Conservation (phyloP, 2,329 filamentous ascomycete genomes). For the Pseudocercospora musae region DNA sequence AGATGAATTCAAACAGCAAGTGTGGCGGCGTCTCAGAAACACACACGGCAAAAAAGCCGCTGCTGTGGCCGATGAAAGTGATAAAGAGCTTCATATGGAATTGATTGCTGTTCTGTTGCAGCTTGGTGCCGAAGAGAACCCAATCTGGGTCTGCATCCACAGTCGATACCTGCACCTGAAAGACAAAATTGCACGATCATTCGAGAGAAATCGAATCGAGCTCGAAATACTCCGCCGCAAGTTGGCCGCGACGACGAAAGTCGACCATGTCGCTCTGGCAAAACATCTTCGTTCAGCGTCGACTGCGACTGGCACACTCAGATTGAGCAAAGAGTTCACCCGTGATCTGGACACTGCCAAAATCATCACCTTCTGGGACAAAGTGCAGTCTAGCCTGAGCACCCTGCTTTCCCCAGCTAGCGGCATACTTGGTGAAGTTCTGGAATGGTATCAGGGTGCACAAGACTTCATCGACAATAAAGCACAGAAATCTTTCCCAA, state of each 20-base stretch:
- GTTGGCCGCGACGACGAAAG: slow-evolving; percentile 70
- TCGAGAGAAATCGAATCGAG: slow-evolving; percentile 84
- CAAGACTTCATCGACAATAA: slow-evolving; percentile 86
- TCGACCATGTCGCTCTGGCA: slow-evolving; percentile 65
- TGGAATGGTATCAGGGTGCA: slow-evolving; percentile 91
- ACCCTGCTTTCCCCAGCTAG: slow-evolving; percentile 69
- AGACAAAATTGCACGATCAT: slow-evolving; percentile 73
- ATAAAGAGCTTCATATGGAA: slow-evolving; percentile 82
- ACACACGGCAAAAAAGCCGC: slow-evolving; percentile 27
- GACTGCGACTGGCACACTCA: slow-evolving; percentile 15
- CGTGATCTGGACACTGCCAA: slow-evolving; percentile 71
- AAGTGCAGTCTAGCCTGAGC: slow-evolving; percentile 70
- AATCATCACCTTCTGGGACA: slow-evolving; percentile 89
- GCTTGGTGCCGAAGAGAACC: slow-evolving; percentile 90
- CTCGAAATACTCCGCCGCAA: slow-evolving; percentile 85
- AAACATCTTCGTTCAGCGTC: slow-evolving; percentile 71
- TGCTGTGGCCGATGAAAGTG: slow-evolving; percentile 34
- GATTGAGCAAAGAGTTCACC: slow-evolving; percentile 37
- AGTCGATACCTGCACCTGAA: slow-evolving; percentile 88
- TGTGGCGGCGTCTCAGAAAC: slow-evolving; percentile 70
- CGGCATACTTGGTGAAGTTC: slow-evolving; percentile 81
- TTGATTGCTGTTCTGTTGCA: slow-evolving; percentile 87
- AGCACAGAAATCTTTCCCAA: slow-evolving; percentile 73
- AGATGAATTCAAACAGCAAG: slow-evolving; percentile 78
- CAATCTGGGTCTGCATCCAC: slow-evolving; percentile 92